Evolutionary conservation across 2,329 filamentous ascomycete species (phyloP).

Genomic region (Hirsutella thompsonii): DNA sequence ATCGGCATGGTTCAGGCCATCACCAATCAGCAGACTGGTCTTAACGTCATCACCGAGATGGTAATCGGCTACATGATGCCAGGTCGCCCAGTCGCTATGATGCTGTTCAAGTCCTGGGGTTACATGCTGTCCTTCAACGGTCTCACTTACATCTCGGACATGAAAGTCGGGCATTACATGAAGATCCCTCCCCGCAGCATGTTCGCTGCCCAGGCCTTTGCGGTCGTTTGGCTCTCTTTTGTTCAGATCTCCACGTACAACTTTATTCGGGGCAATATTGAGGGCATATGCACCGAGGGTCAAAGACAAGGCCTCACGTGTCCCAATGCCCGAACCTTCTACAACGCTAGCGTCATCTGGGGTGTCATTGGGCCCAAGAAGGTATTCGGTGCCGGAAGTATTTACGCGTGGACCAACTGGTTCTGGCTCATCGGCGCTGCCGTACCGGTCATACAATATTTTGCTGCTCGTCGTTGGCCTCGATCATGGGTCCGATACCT

Average conservation of each 20-base stretch:
- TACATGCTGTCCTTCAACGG: slow-evolving; percentile 34
- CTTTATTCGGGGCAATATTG: slow-evolving; percentile 32
- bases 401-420: slow-evolving; percentile 35
- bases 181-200: slow-evolving; percentile 37
- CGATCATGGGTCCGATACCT: slow-evolving; percentile 32
- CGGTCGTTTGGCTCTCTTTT: slow-evolving; percentile 25
- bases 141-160: slow-evolving; percentile 32
- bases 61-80: slow-evolving; percentile 35
- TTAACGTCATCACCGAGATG: slow-evolving; percentile 36
- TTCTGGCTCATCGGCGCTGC: slow-evolving; percentile 42
- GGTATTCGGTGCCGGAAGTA: slow-evolving; percentile 22
- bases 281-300: slow-evolving; percentile 33
- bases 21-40: slow-evolving; percentile 33
- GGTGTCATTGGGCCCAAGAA: slow-evolving; percentile 37
- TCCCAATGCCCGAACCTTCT: slow-evolving; percentile 44
- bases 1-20: slow-evolving; percentile 33
- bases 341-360: slow-evolving; percentile 47
- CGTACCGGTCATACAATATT: slow-evolving; percentile 34
- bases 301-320: slow-evolving; percentile 41
- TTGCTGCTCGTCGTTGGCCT: slow-evolving; percentile 33
- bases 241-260: slow-evolving; percentile 25
- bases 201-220: slow-evolving; percentile 30
- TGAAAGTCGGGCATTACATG: slow-evolving; percentile 41
- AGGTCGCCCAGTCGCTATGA: slow-evolving; percentile 33
- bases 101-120: slow-evolving; percentile 34